Base-by-base conservation (phyloP, 306 rosid species). In the Cicer chorassanicum region DNA sequence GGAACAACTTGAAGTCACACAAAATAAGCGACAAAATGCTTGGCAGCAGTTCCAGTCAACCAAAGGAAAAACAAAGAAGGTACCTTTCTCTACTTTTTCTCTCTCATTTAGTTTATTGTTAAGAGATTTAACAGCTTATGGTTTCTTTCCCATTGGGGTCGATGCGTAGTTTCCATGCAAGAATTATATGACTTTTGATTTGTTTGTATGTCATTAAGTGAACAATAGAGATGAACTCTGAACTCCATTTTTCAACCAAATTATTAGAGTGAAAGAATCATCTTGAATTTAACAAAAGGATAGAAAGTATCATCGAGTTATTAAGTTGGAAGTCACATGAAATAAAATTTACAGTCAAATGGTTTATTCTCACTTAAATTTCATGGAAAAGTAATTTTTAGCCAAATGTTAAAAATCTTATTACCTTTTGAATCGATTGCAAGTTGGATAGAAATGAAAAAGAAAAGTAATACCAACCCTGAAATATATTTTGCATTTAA, bases 1-100 rank as follows among this genome's bases (percentile, higher is more conserved):
- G 70, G 98, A 94, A 80, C 97, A 94, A 74, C 96, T 91, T 74
- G 99, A 94, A 89, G 95, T 94, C 70, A 83, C 97, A 10, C 99
- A 94, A 76, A 94, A 94, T 81, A 94, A 94, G 83, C 87, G 99
- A 66, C 98, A 94, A 83, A 94, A 94, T 87, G 96, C 98, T 65
- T 94, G 98, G 98, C 99, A 94, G 89, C 97, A 94, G 82, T 94
- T 94, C 80, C 99, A 94, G 79, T 70, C 97, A 44, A 80, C 92
- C 67, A 94, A 92, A 86, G 99, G 99, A 77, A 94, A 94, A 86
- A 46, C 98, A 19, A 94, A 94, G 78, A 94, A 94, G 98, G 98
- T 93, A 81, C 34, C 63, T 76, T 51, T 65, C 53, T 44, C 42
- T 14, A 46, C 29, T 66, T 70, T 50, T 36, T 42, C 61, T 48